Evolutionary conservation across 1,284 basidiomycete genomes (phyloP).

Genomic region (Mycena citricolor): DNA sequence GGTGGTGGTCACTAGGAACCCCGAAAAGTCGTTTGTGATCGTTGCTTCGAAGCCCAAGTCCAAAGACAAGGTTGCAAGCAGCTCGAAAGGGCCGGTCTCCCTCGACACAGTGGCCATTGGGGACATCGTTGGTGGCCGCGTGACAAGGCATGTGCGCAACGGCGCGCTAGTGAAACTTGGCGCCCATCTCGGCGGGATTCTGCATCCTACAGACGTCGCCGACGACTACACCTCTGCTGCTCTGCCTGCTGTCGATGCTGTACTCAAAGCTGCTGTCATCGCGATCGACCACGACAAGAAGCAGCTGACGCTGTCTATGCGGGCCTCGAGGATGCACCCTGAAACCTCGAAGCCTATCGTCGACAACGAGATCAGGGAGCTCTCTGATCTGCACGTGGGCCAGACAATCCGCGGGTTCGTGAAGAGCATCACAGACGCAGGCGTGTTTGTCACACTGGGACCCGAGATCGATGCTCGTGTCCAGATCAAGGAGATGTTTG

Average conservation of each 20-base stretch:
- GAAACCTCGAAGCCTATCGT: slow-evolving; percentile 47
- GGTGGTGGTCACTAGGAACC: slow-evolving; percentile 87
- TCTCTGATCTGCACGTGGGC: slow-evolving; percentile 72
- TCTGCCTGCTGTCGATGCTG: slow-evolving; percentile 65
- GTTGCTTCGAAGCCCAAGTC: slow-evolving; percentile 70
- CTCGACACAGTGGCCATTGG: slow-evolving; percentile 70
- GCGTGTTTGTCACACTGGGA: slow-evolving; percentile 89
- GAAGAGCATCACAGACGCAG: slow-evolving; percentile 83
- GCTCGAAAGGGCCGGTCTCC: slow-evolving; percentile 54
- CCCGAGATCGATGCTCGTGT: slow-evolving; percentile 85
- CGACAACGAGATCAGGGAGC: slow-evolving; percentile 70
- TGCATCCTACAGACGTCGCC: slow-evolving; percentile 78
- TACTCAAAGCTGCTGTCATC: slow-evolving; percentile 72
- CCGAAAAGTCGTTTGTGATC: slow-evolving; percentile 86
- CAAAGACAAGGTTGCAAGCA: slow-evolving; percentile 40
- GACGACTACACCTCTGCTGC: slow-evolving; percentile 74
- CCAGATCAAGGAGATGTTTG: slow-evolving; percentile 92
- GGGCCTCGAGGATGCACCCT: slow-evolving; percentile 67
- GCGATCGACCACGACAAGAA: slow-evolving; percentile 64
- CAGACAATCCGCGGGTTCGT: slow-evolving; percentile 84
- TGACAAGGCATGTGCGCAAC: slow-evolving; percentile 64
- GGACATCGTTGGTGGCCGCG: slow-evolving; percentile 75
- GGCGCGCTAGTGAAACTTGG: slow-evolving; percentile 79
- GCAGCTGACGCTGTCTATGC: slow-evolving; percentile 76
- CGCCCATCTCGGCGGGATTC: slow-evolving; percentile 64